Base-by-base conservation (phyloP, 2,329 filamentous ascomycete species). In the Aspergillus puulaauensis region DNA sequence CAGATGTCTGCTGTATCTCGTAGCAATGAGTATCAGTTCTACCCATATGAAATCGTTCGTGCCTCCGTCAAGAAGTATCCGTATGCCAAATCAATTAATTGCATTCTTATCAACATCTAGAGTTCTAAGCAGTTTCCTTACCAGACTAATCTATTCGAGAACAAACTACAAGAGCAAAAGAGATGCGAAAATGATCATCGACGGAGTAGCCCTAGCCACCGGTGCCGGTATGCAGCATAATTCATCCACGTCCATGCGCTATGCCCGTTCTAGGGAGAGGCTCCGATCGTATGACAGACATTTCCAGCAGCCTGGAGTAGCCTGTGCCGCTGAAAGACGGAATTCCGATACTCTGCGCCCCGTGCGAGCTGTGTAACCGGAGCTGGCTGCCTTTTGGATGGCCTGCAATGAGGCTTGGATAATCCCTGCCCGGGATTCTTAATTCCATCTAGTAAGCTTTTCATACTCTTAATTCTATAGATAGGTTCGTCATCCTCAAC, bases 211-310 rank as follows among this genome's bases (percentile, higher is more conserved):
- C 3, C 24, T 60, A 2, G 43, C 58, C 2, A 55, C 55, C 15
- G 54, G 58, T 12, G 55, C 58, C 3, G 57, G 53, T 47, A 57
- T 4, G 56, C 14, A 8, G 12, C 2, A 4, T 19, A 71, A 31
- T 58, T 56, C 0, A 73, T 74, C 33, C 63, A 72, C 2, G 66
- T 73, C 27, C 75, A 75, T 50, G 60, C 66, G 6, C 60, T 75
- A 9, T 72, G 70, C 37, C 72, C 72, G 0, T 61, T 65, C 1
- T 74, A 68, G 66, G 63, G 66, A 3, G 64, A 71, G 11, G 73
- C 71, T 0, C 67, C 67, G 2, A 72, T 72, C 68, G 54, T 71
- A 2, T 56, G 63, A 8, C 41, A 46, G 24, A 64, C 58, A 2
- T 45, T 57, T n/a, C 50, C 8, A 50, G 54, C 8, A 52, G 61